A percentile compares a stretch with the other conserved stretches of the same genome.
phyloP scores from a whole-genome alignment of 2,329 filamentous ascomycete genomes.

The Colletotrichum viniferum region DNA sequence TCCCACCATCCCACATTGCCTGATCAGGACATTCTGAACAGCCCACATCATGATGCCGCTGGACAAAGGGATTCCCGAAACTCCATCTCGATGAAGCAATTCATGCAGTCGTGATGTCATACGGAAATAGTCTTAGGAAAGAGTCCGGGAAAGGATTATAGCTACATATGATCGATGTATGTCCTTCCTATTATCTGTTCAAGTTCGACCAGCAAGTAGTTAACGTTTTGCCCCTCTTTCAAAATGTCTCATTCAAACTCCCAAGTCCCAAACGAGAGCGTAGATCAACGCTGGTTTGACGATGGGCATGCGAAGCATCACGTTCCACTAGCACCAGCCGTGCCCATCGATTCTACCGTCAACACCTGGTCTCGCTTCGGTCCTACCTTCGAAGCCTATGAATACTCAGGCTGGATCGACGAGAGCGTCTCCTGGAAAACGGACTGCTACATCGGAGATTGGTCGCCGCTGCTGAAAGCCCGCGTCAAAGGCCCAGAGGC shows the following conservation, averaged over 20 bases:
- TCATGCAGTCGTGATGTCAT: neutral
- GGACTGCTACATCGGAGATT: neutral
- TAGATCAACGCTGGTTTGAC: neutral
- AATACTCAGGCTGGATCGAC: neutral
- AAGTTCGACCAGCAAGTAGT: neutral
- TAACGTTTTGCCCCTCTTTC: neutral
- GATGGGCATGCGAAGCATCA: neutral
- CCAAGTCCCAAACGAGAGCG: neutral
- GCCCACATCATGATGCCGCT: neutral
- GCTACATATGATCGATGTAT: neutral
- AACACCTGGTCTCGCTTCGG: neutral
- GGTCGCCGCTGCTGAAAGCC: neutral
- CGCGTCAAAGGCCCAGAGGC: neutral
- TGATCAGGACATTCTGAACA: neutral
- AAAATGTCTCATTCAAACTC: neutral
- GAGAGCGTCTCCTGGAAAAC: neutral
- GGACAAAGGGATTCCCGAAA: neutral
- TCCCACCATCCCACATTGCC: neutral
- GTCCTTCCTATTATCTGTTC: fast-evolving
- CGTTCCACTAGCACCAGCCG: neutral
- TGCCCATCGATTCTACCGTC: neutral
- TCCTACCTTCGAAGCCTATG: neutral
- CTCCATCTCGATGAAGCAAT: neutral
- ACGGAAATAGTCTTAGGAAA: fast-evolving
- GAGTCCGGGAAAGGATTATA: neutral